A percentile compares a stretch with the other conserved stretches of the same genome.
Conservation (phyloP, 225 moss, liverwort and hornwort species). For the Sphagnum contortum region DNA sequence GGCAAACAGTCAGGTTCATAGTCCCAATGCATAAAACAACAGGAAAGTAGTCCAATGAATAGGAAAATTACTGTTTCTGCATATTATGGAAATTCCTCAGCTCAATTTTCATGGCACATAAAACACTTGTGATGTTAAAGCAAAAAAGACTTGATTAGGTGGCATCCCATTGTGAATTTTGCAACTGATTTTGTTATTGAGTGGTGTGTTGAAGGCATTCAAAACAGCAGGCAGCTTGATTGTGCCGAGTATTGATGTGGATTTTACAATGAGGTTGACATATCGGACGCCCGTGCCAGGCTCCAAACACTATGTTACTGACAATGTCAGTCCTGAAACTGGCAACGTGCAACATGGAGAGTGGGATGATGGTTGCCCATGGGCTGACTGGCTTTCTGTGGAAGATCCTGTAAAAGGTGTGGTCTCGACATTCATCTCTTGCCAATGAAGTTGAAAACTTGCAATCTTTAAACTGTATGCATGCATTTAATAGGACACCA, state of each 20-base stretch:
- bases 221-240: slow-evolving; percentile 64
- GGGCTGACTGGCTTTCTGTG: slow-evolving; percentile 86
- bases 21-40: too few species aligned
- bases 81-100: too few species aligned
- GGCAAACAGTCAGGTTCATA: too few species aligned
- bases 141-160: too few species aligned
- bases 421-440: background rate
- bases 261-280: slow-evolving; percentile 90
- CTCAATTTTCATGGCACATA: too few species aligned
- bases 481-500: background rate
- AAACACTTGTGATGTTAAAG: too few species aligned
- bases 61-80: too few species aligned
- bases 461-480: background rate
- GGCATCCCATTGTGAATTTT: too few species aligned
- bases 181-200: too few species aligned
- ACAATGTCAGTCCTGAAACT: slow-evolving; percentile 51
- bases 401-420: slow-evolving; percentile 89
- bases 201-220: slow-evolving; percentile 43
- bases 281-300: slow-evolving; percentile 69
- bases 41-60: too few species aligned
- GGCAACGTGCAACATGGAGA: slow-evolving; percentile 40
- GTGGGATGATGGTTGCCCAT: slow-evolving; percentile 86
- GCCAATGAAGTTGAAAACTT: background rate
- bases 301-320: slow-evolving; percentile 34
- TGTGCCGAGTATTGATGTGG: slow-evolving; percentile 58